Conservation (phyloP, 768 basidiomycete species). For the Boletus subcaerulescens region DNA sequence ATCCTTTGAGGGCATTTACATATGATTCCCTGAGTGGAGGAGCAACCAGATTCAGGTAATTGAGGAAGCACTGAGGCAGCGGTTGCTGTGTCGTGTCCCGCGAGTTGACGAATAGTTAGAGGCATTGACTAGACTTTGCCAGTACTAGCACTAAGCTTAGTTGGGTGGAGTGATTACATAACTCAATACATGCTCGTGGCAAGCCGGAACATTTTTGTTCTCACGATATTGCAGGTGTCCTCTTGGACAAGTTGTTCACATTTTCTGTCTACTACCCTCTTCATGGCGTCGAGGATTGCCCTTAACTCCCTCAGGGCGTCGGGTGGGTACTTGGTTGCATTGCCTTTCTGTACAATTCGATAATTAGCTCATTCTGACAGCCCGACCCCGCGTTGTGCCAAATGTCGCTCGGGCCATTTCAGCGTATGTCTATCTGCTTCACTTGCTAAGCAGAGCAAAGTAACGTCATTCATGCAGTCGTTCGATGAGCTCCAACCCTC, state of each 20-base stretch:
- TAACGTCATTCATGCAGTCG: constrained; percentile 44
- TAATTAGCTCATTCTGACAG: constrained; percentile 30
- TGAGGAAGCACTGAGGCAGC: too few species aligned
- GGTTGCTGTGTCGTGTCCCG: too few species aligned
- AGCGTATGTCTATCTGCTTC: constrained; percentile 39
- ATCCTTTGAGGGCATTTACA: too few species aligned
- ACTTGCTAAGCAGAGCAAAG: constrained; percentile 2
- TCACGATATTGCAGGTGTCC: constrained; percentile 19
- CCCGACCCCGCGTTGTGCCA: constrained; percentile 53
- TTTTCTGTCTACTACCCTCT: constrained; percentile 5
- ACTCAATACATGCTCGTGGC: constrained; percentile 18
- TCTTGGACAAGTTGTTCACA: constrained; percentile 2
- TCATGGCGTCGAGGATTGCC: constrained; percentile 73
- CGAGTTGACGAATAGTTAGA: too few species aligned
- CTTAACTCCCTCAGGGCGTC: constrained; percentile 60
- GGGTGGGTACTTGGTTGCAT: constrained; percentile 36
- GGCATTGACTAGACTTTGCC: too few species aligned
- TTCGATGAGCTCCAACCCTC: constrained; percentile 61
- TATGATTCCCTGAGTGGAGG: too few species aligned
- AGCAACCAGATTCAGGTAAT: too few species aligned
- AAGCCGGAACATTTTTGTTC: constrained; percentile 33
- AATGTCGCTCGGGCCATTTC: constrained; percentile 44
- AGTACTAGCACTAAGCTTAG: too few species aligned
- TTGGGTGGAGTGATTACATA: constrained; percentile 13
- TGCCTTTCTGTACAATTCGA: neutral